Base-by-base conservation (phyloP, 2,329 filamentous ascomycete species). In the Uncinocarpus reesii region DNA sequence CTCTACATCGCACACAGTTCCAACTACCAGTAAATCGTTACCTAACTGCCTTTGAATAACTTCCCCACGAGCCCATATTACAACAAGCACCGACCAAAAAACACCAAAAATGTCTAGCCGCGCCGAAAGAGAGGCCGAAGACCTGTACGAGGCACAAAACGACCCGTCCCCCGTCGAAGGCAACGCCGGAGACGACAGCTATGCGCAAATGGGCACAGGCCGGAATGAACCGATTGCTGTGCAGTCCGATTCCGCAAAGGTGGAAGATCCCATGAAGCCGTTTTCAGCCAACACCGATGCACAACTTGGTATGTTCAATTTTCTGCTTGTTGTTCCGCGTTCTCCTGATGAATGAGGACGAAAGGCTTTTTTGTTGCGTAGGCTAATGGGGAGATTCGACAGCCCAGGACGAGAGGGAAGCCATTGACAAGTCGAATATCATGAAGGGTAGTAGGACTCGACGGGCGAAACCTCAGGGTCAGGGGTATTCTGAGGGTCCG, bases 121-220 rank as follows among this genome's bases (percentile, higher is more conserved):
- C 31, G n/a, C 42, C n/a, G 42, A 44, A 11, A 28, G 42, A 7
- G 42, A 44, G 26, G 42, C 42, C 3, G 42, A 44, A 44, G 42
- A 43, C 29, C 28, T 2, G 4, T 44, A 44, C 16, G 28, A 34
- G 42, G 13, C 4, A 18, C 8, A 23, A 28, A 44, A 44, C 28
- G 28, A 44, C 42, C 31, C 31, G 16, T 32, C 42, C 8, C 42
- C 42, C 28, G 31, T 44, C 16, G 7, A 13, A 4, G 28, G 42
- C 8, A 26, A 1, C 11, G 28, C 34, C 28, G 2, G 11, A 10
- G 42, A 34, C 29, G 18, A 44, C 18, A 21, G 15, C 11, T 34
- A 44, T n/a, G 42, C 42, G 3, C 5, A 28, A 7, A 44, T 44
- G 28, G 15, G 42, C 20, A 15, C 23, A 15, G 16, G 20, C 16